A percentile compares a stretch with the other conserved stretches of the same genome.
Conservation (phyloP, 306 rosid species). For the Myrica gale region DNA sequence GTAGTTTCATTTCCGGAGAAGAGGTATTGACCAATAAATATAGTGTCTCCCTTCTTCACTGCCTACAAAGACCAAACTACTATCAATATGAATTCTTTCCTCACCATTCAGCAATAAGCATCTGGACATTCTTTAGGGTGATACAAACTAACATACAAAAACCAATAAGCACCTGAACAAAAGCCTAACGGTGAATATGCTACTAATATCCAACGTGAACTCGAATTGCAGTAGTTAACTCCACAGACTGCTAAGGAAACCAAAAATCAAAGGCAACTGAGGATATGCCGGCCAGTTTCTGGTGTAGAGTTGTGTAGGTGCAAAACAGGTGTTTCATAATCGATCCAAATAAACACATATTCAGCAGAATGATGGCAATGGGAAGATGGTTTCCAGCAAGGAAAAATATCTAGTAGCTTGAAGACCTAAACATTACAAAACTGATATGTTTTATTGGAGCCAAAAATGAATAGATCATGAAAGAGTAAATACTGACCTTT, state of each 20-base stretch:
- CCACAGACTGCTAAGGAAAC: slow-evolving; percentile 3
- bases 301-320: not conserved
- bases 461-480: not conserved
- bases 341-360: not conserved
- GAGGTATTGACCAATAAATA: slow-evolving; percentile 54
- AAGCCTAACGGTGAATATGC: not conserved
- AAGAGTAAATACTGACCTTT: slow-evolving; percentile 46
- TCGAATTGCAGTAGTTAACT: not conserved
- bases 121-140: not conserved
- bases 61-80: slow-evolving; percentile 35
- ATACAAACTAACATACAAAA: not conserved
- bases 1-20: slow-evolving; percentile 59
- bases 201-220: not conserved
- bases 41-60: slow-evolving; percentile 47
- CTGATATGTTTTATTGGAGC: not conserved
- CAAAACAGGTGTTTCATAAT: not conserved
- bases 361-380: not conserved
- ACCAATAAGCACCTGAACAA: not conserved
- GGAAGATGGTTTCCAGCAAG: not conserved
- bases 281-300: not conserved
- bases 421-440: not conserved
- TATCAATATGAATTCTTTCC: not conserved
- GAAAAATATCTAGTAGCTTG: not conserved
- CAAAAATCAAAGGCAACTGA: not conserved
- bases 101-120: not conserved